Conservation (phyloP, 257 asterid species). For the Leptodermis oblonga region DNA sequence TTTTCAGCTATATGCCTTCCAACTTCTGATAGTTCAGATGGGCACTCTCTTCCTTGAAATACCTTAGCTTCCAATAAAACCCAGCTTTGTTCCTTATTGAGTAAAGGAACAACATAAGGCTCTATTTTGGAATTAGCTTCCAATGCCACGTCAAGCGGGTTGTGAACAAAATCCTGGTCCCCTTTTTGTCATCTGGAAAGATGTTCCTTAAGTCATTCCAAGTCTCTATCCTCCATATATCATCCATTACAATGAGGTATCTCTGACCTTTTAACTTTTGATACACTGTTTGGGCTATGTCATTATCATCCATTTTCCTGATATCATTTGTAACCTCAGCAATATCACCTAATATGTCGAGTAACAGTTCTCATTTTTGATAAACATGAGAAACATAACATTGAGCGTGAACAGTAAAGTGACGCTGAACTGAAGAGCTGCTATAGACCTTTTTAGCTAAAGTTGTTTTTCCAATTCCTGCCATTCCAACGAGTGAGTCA, state of each 20-base stretch:
- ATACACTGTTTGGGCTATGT: not conserved
- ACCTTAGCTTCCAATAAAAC: not conserved
- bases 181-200: not conserved
- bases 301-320: not conserved
- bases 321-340: not conserved
- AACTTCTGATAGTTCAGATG: not conserved
- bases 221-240: not conserved
- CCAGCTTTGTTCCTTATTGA: not conserved
- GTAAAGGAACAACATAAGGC: not conserved
- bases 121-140: not conserved
- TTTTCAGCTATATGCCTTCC: not conserved
- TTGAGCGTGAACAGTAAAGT: not conserved
- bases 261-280: not conserved
- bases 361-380: not conserved
- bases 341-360: not conserved
- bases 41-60: not conserved
- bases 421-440: not conserved
- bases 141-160: not conserved
- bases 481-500: conserved; percentile 5
- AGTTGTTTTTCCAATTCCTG: conserved; percentile 6
- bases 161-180: not conserved
- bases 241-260: not conserved
- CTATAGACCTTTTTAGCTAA: not conserved
- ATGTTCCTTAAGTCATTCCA: not conserved
- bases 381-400: not conserved